Evolutionary conservation across 805 yeast species (phyloP), one percentile per base, ranked within the genome.

Genomic region (fission yeast (Schizosaccharomyces pombe)): DNA sequence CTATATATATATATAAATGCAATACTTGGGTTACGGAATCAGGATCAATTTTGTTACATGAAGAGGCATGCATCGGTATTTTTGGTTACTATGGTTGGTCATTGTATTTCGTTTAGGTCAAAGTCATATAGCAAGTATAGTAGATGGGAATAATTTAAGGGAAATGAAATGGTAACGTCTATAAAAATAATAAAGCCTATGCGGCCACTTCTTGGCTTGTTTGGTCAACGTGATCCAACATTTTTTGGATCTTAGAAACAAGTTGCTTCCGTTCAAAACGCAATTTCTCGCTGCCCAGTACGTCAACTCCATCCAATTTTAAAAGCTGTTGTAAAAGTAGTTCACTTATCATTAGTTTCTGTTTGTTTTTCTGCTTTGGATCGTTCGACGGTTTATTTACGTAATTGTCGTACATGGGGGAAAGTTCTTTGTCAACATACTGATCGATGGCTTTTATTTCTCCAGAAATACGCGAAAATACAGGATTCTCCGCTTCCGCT

Each of bases 281-380:
- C 5, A 43, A n/a, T 22, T 22, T 26, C 14, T 19, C 30, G 26
- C 30, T 43, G 19, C 49, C 49, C 30, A 22, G 19, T 16, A 55
- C 56, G 29, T 57, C 60, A 14, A 57, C 51, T 4, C 37, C 58
- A 53, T 57, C 59, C 39, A 57, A 39, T 11, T 52, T 53, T 5
- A 57, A 56, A 33, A 57, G 47, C 47, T 51, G 58, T 24, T 54
- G 59, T 4, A 57, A 51, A 3, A 57, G 40, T 8, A 57, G 24
- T 24, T 49, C 53, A 28, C 22, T 14, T 12, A 30, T 19, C 53
- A 30, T 30, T 6, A 31, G 24, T n/a, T 49, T 30, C n/a, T 28
- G 39, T 28, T 49, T 19, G n/a, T 8, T 2, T 19, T 30, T 24
- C 16, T 49, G 28, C 26, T 30, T 16, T n/a, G 31, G 31, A 30